Conservation (phyloP, 192 early-diverging fungal genomes). For the Phlyctochytrium planicorne region DNA sequence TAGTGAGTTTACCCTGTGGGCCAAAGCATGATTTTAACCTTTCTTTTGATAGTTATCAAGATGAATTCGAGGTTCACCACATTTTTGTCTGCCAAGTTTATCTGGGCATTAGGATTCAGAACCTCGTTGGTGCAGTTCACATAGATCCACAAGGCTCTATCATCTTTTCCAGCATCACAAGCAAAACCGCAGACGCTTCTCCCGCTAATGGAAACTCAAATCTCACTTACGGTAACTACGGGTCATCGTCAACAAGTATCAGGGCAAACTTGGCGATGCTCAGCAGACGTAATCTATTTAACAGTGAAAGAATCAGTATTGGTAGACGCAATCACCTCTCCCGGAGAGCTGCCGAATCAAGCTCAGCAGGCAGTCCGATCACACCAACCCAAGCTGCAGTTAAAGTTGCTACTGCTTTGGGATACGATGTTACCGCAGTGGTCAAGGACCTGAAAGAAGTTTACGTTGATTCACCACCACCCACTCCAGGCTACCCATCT, state of each 20-base stretch:
- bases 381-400: not conserved
- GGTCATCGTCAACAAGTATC: too few relatives aligned
- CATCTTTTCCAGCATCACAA: not conserved
- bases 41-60: not conserved
- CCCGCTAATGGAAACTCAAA: too few relatives aligned
- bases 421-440: not conserved
- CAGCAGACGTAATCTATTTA: too few relatives aligned
- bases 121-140: slow-evolving; percentile 2
- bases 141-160: not conserved
- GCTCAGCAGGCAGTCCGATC: not conserved
- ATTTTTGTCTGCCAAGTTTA: not conserved
- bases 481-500: not conserved
- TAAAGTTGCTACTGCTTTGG: not conserved
- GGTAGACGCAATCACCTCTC: too few relatives aligned
- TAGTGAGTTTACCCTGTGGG: not conserved
- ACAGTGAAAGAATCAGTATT: too few relatives aligned
- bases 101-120: not conserved
- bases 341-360: too few relatives aligned
- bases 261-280: too few relatives aligned
- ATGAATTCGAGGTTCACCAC: not conserved
- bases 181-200: too few relatives aligned
- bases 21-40: not conserved
- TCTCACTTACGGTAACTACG: too few relatives aligned
- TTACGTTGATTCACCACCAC: not conserved
- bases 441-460: not conserved